Conservation (phyloP, 2,329 filamentous ascomycete species). For the Cladorrhinum sp. region DNA sequence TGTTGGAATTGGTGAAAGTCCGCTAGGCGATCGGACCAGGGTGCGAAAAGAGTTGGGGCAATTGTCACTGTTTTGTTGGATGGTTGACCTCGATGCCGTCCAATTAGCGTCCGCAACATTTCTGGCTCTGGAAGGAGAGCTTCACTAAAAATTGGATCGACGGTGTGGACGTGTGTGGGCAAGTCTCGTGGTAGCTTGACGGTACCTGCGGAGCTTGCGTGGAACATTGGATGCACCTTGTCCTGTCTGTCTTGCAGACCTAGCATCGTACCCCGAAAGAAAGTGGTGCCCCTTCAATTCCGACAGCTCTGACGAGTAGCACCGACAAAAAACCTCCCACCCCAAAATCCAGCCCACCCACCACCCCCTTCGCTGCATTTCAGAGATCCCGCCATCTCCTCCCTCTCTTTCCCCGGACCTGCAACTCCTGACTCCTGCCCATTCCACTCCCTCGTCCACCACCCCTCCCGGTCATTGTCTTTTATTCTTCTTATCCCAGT, state of each 20-base stretch:
- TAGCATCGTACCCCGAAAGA: too few relatives aligned
- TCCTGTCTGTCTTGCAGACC: slow-evolving; percentile 1
- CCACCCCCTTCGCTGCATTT: slow-evolving; percentile 16
- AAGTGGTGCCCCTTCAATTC: slow-evolving; percentile 6
- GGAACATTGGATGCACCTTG: not conserved
- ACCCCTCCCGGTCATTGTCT: slow-evolving; percentile 5
- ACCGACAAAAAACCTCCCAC: slow-evolving; percentile 27
- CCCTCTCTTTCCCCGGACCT: slow-evolving; percentile 13
- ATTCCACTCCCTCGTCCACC: not conserved
- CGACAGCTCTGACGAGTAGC: slow-evolving; percentile 16
- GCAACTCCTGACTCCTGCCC: slow-evolving; percentile 11
- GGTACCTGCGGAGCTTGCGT: not conserved
- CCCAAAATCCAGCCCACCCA: slow-evolving; percentile 23
- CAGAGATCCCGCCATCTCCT: slow-evolving; percentile 18
- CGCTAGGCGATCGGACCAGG: slow-evolving; percentile 27
- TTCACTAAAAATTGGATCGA: not conserved
- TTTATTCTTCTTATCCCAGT: not conserved
- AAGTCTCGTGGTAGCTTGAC: not conserved
- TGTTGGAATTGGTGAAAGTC: slow-evolving; percentile 25
- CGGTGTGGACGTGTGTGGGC: not conserved
- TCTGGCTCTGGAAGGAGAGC: slow-evolving; percentile 13
- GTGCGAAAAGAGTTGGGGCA: slow-evolving; percentile 32
- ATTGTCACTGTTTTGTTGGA: slow-evolving; percentile 27
- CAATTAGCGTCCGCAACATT: slow-evolving; percentile 24
- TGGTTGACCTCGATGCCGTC: slow-evolving; percentile 24